These are phyloP conservation scores for Clavispora asparagi DNA, from an alignment of 805 yeast genomes.

Conservation along the genomic window DNA sequence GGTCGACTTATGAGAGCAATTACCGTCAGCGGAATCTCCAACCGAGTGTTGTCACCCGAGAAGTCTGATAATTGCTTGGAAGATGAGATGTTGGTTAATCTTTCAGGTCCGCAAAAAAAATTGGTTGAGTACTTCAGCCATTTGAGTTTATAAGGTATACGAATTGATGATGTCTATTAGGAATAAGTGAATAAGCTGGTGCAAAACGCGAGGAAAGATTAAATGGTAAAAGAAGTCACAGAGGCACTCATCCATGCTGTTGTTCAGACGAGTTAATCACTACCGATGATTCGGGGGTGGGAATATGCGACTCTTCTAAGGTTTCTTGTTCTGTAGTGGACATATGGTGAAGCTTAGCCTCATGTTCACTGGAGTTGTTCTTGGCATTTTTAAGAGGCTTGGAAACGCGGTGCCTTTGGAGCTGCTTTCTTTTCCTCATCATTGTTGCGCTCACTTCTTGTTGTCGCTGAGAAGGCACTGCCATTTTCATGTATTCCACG, in stretches of 20 bases:
- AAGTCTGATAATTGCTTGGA: slow-evolving; percentile 9
- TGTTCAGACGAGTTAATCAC: background rate
- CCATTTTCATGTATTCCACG: slow-evolving; percentile 4
- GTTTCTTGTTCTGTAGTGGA: background rate
- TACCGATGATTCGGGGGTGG: slow-evolving; percentile 6
- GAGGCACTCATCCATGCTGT: background rate
- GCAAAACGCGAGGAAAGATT: too few relatives aligned
- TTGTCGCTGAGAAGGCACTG: slow-evolving; percentile 22
- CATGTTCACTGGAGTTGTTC: slow-evolving; percentile 4
- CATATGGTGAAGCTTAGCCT: slow-evolving; percentile 4
- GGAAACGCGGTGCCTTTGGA: slow-evolving; percentile 13
- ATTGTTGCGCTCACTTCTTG: slow-evolving; percentile 28
- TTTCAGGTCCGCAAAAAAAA: slow-evolving; percentile 40
- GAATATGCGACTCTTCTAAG: slow-evolving; percentile 1
- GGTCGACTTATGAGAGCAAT: slow-evolving; percentile 26
- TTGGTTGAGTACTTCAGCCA: slow-evolving; percentile 43
- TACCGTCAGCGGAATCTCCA: slow-evolving; percentile 9
- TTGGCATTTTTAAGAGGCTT: slow-evolving; percentile 4
- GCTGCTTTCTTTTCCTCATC: slow-evolving; percentile 29
- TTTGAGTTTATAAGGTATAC: background rate
- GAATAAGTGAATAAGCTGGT: too few relatives aligned
- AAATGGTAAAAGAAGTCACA: background rate
- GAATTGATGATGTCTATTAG: background rate
- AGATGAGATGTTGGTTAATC: slow-evolving; percentile 28
- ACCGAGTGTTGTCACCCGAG: slow-evolving; percentile 8